Base-by-base conservation (phyloP, 164 flowering plant genomes). In the Aristolochia californica region DNA sequence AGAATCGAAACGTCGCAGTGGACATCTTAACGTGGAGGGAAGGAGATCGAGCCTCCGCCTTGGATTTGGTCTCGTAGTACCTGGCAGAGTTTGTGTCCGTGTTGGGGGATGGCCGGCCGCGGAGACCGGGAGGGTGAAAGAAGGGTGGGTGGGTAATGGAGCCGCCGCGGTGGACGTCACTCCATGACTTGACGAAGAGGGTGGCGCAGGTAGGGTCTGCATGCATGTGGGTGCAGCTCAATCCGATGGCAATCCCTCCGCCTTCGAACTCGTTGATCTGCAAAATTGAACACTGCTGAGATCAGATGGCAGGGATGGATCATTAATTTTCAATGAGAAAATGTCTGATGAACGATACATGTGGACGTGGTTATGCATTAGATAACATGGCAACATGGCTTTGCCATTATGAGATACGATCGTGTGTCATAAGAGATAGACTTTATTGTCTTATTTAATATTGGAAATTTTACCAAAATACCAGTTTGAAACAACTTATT, bases 241-340 rank as follows among this genome's bases (percentile, higher is more conserved):
- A 52, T 45, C 87, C 90, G 14, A 89, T 70, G 10, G 95, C 95
- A 43, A 76, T 45, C 12, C 93, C 89, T 22, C 90, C 95, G 47
- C 83, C 82, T 69, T 74, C 81, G 62, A 89, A 86, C 20, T 81
- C 85, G 58, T 66, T 89, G 48, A 89, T 21, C 91, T 88, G 77
- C 72, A 69, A 57, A 54, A 21, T 18, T 49, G n/a, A n/a, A n/a
- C n/a, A n/a, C n/a, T n/a, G n/a, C n/a, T n/a, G n/a, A n/a, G n/a
- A n/a, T n/a, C n/a, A n/a, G n/a, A n/a, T n/a, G n/a, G n/a, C n/a
- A n/a, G n/a, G n/a, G n/a, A n/a, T n/a, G n/a, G n/a, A n/a, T n/a
- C n/a, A n/a, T n/a, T n/a, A n/a, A n/a, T n/a, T n/a, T n/a, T n/a
- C n/a, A n/a, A n/a, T n/a, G n/a, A n/a, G n/a, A n/a, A n/a, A n/a